These are phyloP conservation scores for Penicillium sp. DNA, from an alignment of 2,329 filamentous ascomycete genomes.

Conservation along the genomic window DNA sequence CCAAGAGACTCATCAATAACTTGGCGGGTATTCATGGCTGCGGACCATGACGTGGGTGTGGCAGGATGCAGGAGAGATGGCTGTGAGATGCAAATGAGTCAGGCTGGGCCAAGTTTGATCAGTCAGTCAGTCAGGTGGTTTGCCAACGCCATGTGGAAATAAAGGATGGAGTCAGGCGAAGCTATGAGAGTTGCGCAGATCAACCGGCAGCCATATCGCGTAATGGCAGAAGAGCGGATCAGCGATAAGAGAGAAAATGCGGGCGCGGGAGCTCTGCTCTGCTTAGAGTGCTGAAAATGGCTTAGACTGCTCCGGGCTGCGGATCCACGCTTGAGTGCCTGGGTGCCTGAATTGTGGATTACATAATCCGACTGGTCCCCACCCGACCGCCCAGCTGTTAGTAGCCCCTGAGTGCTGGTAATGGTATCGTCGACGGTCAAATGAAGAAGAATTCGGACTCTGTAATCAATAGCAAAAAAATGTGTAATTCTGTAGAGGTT, in stretches of 20 bases:
- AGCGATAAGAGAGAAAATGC: conserved; percentile 27
- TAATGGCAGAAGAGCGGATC: conserved; percentile 8
- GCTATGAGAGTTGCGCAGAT: neutral
- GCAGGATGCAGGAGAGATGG: neutral
- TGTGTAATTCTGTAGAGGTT: too few species aligned
- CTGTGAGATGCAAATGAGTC: neutral
- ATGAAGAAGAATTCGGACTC: neutral
- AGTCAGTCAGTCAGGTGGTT: neutral
- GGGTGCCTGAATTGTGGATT: conserved; percentile 17
- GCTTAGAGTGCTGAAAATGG: neutral
- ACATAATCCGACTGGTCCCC: conserved; percentile 25
- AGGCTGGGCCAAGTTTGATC: neutral
- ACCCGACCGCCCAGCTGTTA: conserved; percentile 26
- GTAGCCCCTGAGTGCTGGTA: conserved; percentile 29
- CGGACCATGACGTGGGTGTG: conserved; percentile 14
- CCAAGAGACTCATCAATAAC: conserved; percentile 76
- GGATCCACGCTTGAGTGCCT: conserved; percentile 8
- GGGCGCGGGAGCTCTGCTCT: conserved; percentile 16
- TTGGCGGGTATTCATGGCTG: conserved; percentile 82
- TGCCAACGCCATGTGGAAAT: neutral
- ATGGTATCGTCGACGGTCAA: neutral
- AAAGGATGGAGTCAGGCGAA: neutral
- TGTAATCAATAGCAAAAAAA: neutral
- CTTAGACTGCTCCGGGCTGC: too few species aligned
- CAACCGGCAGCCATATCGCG: neutral